These are phyloP conservation scores for Boletellus sp. DNA, from an alignment of 1,284 basidiomycete species.

Conservation along the genomic window DNA sequence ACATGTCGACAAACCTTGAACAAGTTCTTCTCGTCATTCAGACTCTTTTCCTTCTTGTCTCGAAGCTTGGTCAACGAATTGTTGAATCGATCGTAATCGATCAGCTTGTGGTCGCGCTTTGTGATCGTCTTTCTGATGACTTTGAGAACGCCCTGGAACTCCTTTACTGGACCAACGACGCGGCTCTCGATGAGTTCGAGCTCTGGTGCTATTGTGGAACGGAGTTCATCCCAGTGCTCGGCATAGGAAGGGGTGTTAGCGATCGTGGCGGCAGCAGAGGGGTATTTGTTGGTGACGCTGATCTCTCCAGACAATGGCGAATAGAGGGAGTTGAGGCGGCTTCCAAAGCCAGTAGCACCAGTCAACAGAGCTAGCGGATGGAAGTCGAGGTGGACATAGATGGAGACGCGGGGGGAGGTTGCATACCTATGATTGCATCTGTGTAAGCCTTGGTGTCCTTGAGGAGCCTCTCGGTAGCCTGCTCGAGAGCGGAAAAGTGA, in stretches of 20 bases:
- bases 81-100: constrained; percentile 96
- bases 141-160: constrained; percentile 86
- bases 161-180: constrained; percentile 84
- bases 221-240: constrained; percentile 82
- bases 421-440: constrained; percentile 76
- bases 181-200: constrained; percentile 92
- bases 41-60: constrained; percentile 95
- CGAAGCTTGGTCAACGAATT: constrained; percentile 92
- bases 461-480: constrained; percentile 82
- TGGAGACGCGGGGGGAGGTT: not conserved
- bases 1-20: constrained; percentile 68
- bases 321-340: constrained; percentile 77
- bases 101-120: constrained; percentile 96
- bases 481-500: constrained; percentile 77
- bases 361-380: constrained; percentile 68
- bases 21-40: constrained; percentile 91
- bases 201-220: constrained; percentile 79
- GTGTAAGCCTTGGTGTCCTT: constrained; percentile 90
- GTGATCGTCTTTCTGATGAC: constrained; percentile 89
- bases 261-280: constrained; percentile 77
- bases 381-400: constrained; percentile 5
- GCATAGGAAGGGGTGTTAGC: constrained; percentile 69
- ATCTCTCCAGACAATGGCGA: constrained; percentile 81
- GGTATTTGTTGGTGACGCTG: constrained; percentile 76
- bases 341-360: constrained; percentile 73